Evolutionary conservation across 176 grass and related monocot genomes (phyloP).

Genomic region (Stipa capillata): DNA sequence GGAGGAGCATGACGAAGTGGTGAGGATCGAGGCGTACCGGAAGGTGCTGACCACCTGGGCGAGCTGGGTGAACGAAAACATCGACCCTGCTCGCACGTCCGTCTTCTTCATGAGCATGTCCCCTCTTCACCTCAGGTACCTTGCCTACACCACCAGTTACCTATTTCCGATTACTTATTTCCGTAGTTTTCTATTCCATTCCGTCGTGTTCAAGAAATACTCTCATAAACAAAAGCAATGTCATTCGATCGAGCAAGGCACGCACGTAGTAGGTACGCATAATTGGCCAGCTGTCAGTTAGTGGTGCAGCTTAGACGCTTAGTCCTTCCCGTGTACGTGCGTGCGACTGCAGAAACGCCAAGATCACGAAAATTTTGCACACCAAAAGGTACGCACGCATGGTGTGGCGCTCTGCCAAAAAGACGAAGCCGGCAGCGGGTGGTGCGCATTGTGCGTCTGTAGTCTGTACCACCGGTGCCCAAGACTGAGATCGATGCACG

Average conservation of each 20-base stretch:
- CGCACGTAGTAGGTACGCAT: not conserved
- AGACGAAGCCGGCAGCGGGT: not conserved
- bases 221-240: no score
- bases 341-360: not conserved
- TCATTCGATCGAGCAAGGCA: not conserved
- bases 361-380: not conserved
- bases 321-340: no score
- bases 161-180: not conserved
- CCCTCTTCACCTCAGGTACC: slow-evolving; percentile 63
- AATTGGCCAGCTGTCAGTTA: not conserved
- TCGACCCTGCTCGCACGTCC: slow-evolving; percentile 66
- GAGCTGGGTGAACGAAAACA: slow-evolving; percentile 59
- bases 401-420: not conserved
- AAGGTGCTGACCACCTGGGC: slow-evolving; percentile 77
- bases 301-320: no score
- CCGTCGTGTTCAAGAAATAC: no score
- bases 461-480: not conserved
- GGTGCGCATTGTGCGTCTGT: not conserved
- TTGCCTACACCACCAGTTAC: not conserved
- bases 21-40: slow-evolving; percentile 50
- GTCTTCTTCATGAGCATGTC: slow-evolving; percentile 99
- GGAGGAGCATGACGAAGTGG: slow-evolving; percentile 66
- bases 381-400: not conserved
- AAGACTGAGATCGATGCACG: not conserved
- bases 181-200: not conserved